Base-by-base conservation (phyloP, 768 basidiomycete species). In the Jaapia argillacea region DNA sequence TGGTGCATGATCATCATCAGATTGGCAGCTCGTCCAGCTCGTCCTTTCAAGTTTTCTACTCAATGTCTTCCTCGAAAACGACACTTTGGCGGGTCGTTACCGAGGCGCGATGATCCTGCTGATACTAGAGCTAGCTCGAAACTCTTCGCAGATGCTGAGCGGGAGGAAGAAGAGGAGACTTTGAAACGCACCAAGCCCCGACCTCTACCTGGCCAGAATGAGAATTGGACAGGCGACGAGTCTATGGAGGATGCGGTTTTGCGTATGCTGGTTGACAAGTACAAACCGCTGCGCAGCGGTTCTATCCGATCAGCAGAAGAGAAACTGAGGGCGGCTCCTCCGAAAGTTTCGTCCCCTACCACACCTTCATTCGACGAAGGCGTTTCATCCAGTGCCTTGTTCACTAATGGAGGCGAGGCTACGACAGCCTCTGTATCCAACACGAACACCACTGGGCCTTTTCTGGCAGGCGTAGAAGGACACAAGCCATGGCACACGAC, bases 191-290 rank as follows among this genome's bases (percentile, higher is more conserved):
- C 22, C 24, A 38, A 6, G 47, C 51, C 26, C 45, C 51, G 4
- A 46, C 53, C 41, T 22, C 50, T 59, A 42, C 52, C 49, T 41
- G 64, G 61, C 39, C 67, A 74, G 51, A 64, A 81, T 25, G 66
- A 73, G 45, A 81, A 87, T 55, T 89, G 85, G 88, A 74, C 73
- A 1, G 85, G 85, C 0, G 84, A 90, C 7, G 88, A 90, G 58
- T 66, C 70, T 5, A 67, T 75, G 1, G 65, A 77, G 42, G 79
- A 85, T 61, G 72, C 79, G 0, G 79, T 91, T 1, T 66, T 88
- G 14, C 74, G 87, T 18, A 91, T 93, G 85, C 70, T 91, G 4
- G 71, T 89, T 25, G 88, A 91, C 66, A 84, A 86, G 56, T 81
- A 90, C 66, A 89, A 85, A 59, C 86, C 88, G 1, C 60, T 89